phyloP scores from a whole-genome alignment of 164 flowering plant species.

The Berberis vulgaris region DNA sequence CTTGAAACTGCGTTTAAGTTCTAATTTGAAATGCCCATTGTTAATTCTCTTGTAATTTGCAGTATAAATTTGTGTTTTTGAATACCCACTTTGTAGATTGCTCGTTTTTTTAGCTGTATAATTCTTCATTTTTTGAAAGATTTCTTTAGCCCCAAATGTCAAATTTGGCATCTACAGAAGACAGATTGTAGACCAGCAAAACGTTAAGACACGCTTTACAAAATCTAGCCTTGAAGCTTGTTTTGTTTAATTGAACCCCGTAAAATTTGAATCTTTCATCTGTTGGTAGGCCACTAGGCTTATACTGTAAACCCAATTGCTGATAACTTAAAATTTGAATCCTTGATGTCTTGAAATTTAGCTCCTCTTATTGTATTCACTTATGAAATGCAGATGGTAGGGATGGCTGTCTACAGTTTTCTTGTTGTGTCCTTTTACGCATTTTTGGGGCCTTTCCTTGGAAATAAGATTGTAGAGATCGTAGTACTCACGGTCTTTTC shows the following conservation, averaged over 20 bases:
- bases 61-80: not conserved
- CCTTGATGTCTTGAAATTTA: no score
- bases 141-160: no score
- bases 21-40: not conserved
- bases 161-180: no score
- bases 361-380: not conserved
- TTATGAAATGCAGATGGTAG: conserved; percentile 61
- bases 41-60: not conserved
- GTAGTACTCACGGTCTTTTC: conserved; percentile 52
- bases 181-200: no score
- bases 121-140: no score
- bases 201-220: no score
- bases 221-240: no score
- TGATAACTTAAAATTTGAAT: no score
- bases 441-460: conserved; percentile 79
- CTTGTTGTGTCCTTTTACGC: conserved; percentile 61
- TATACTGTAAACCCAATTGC: conserved; percentile 7
- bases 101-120: no score
- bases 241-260: no score
- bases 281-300: no score
- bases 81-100: not conserved
- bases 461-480: conserved; percentile 62
- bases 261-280: no score
- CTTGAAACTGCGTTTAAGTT: not conserved
- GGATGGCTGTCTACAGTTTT: conserved; percentile 57